Conservation (phyloP, 495 filamentous ascomycete species). For the Astrothelium macrocarpum region DNA sequence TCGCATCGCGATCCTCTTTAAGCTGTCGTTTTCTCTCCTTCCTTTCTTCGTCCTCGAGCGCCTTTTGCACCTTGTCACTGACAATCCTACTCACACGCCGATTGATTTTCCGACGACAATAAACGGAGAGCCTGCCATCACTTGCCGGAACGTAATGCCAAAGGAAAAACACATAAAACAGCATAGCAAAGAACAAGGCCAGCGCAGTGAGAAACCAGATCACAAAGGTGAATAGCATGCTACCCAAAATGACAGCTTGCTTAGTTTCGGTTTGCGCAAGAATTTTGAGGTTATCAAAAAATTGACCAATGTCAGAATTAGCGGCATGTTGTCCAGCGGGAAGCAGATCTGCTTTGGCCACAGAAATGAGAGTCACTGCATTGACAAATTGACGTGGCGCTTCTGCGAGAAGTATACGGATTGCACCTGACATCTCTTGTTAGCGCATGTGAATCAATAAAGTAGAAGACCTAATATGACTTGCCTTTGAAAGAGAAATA, state of each 20-base stretch:
- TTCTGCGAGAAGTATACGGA: conserved; percentile 78
- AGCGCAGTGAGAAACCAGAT: conserved; percentile 80
- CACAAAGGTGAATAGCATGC: conserved; percentile 85
- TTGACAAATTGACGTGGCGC: conserved; percentile 87
- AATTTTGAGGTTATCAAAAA: conserved; percentile 53
- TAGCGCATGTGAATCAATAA: conserved; percentile 10
- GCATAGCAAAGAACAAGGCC: conserved; percentile 56
- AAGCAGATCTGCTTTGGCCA: conserved; percentile 58
- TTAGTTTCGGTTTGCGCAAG: conserved; percentile 58
- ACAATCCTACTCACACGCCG: conserved; percentile 72
- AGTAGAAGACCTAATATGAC: conserved; percentile 16
- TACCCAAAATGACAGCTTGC: conserved; percentile 69
- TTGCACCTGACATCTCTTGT: conserved; percentile 51
- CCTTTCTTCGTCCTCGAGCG: conserved; percentile 63
- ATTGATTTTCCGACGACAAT: conserved; percentile 85
- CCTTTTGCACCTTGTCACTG: conserved; percentile 70
- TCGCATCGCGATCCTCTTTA: conserved; percentile 24
- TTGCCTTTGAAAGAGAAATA: conserved; percentile 90
- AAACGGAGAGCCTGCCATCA: conserved; percentile 70
- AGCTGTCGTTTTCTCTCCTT: conserved; percentile 39
- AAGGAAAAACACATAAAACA: conserved; percentile 79
- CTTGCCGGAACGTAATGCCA: conserved; percentile 75
- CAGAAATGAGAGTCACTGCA: conserved; percentile 74
- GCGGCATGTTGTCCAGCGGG: conserved; percentile 47
- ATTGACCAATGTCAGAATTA: conserved; percentile 24